Evolutionary conservation across 306 rosid species (phyloP), one percentile per base, ranked within the genome.

Genomic region (Vigna radiata): DNA sequence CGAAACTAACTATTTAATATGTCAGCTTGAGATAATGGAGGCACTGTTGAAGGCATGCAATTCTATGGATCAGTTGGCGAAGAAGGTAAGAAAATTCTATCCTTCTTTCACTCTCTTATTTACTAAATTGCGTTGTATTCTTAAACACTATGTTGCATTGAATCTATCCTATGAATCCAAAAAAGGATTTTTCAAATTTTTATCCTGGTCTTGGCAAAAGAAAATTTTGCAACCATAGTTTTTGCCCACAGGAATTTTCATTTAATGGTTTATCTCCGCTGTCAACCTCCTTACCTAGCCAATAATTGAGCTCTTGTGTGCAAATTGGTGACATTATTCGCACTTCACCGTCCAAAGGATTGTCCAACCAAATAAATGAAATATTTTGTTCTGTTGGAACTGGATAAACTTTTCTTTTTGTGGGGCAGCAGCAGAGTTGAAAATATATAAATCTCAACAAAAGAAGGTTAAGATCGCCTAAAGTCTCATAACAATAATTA

Each of bases 41-140:
- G 52, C 86, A 50, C 87, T 96, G 63, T 75, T 92, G 88, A 92
- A 87, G 77, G 88, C 82, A 7, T 92, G 99, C 79, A 85, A 79
- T 77, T 82, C 91, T 4, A 56, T 87, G 86, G 89, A 88, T 46
- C 83, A 91, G 64, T 77, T 82, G 15, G 79, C 18, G 12, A 82
- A 87, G 80, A 83, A 91, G 97, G 98, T 95, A 72, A 25, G 79
- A 73, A 48, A 63, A 52, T 2, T 11, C 56, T 55, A 0, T 18
- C 2, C 64, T 59, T 31, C 53, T 52, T 62, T 64, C 47, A 53
- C 59, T 76, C 41, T 43, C 37, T 65, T 39, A 41, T 54, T 62
- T 48, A 31, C 18, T 64, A 10, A 82, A 47, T 49, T 66, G 27
- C 64, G 64, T 62, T 29, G 25, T 44, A 76, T 64, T 48, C 60